These are phyloP conservation scores for Syzygium malaccense DNA, from an alignment of 441 rosid genomes.

Conservation along the genomic window DNA sequence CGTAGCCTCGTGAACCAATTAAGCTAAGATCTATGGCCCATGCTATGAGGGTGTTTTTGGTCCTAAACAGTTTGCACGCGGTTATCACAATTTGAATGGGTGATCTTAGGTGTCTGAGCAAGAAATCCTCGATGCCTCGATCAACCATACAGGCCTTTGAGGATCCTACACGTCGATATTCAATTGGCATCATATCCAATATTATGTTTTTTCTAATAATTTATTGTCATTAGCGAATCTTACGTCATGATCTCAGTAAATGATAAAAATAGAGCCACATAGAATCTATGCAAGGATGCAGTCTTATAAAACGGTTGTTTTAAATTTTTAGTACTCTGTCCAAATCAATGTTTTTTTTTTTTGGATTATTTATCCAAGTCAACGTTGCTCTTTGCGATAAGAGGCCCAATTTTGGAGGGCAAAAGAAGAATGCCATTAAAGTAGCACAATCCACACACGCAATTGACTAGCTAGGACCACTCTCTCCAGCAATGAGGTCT, in stretches of 20 bases:
- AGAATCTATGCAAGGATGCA: neutral
- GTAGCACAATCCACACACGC: neutral
- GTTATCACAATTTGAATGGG: neutral
- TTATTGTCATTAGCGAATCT: neutral
- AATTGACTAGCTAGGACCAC: neutral
- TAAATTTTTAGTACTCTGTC: neutral
- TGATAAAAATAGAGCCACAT: neutral
- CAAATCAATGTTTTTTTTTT: neutral
- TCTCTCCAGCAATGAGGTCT: neutral
- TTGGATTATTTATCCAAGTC: neutral
- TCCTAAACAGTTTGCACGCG: neutral
- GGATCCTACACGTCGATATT: neutral
- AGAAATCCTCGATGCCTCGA: neutral
- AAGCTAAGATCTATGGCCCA: neutral
- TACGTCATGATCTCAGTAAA: fast-evolving
- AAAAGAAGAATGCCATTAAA: neutral
- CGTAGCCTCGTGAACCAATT: fast-evolving
- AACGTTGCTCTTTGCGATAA: neutral
- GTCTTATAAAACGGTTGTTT: neutral
- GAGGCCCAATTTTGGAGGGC: neutral
- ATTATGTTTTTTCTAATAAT: neutral
- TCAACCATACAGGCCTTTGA: neutral
- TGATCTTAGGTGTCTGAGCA: neutral
- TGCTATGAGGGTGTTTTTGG: neutral
- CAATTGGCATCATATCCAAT: neutral